A percentile compares a stretch with the other conserved stretches of the same genome.
These are phyloP conservation scores for Rauvolfia tetraphylla DNA, from an alignment of 257 asterid genomes.

Conservation along the genomic window DNA sequence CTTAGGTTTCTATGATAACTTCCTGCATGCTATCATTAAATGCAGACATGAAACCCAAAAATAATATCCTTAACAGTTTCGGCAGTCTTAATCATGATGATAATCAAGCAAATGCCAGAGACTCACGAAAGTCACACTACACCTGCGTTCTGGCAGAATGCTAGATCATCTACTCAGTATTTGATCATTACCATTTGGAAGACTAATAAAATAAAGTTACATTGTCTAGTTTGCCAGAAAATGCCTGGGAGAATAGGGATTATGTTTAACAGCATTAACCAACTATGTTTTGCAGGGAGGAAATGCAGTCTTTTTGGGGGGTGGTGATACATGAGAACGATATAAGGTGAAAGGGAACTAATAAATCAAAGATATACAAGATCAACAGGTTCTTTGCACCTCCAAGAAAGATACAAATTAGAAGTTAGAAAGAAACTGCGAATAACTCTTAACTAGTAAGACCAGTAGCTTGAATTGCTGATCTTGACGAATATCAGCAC, in stretches of 20 bases:
- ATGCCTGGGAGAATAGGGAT: neutral
- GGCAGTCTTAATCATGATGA: neutral
- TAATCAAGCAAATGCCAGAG: neutral
- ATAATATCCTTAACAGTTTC: neutral
- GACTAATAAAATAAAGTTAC: too few species aligned
- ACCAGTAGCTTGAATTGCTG: too few species aligned
- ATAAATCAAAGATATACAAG: neutral
- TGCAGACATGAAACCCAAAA: neutral
- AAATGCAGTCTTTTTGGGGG: too few species aligned
- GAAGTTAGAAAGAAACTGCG: neutral
- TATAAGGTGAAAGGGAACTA: neutral
- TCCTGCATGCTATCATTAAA: neutral
- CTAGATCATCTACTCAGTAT: neutral
- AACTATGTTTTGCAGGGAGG: neutral
- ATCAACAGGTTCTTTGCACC: neutral
- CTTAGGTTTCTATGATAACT: neutral
- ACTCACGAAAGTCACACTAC: neutral
- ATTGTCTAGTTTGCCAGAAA: too few species aligned
- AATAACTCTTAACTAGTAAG: too few species aligned
- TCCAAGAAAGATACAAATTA: too few species aligned
- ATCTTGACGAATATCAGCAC: too few species aligned
- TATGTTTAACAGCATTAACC: neutral
- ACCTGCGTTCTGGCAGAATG: neutral
- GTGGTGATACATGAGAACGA: neutral
- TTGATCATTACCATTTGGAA: neutral